phyloP scores from a whole-genome alignment of 805 yeast species.

The Cyberlindnera saturnus region DNA sequence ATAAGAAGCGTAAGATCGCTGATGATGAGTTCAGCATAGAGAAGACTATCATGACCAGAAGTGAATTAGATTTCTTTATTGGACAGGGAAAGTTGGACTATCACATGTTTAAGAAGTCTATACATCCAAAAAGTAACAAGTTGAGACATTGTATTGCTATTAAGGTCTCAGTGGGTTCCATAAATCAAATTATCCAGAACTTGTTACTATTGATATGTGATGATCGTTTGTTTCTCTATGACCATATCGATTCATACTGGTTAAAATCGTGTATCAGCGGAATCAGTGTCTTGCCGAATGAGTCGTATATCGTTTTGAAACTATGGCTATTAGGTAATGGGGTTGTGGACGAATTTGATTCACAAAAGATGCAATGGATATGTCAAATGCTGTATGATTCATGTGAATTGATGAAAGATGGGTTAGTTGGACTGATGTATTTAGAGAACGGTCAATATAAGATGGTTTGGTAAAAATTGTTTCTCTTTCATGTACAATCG shows the following conservation, averaged over 20 bases:
- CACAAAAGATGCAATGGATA: background rate
- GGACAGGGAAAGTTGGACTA: background rate
- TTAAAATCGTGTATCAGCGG: background rate
- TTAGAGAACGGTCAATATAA: background rate
- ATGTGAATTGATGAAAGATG: background rate
- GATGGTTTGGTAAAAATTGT: background rate
- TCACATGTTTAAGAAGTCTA: background rate
- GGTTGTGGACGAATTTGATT: background rate
- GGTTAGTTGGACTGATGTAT: background rate
- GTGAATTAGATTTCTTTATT: background rate
- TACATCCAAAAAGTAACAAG: background rate
- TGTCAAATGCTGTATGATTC: background rate
- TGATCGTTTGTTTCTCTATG: background rate
- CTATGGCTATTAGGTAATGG: constrained; percentile 1
- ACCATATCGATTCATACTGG: constrained; percentile 1
- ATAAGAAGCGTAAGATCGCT: background rate
- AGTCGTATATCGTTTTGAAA: background rate
- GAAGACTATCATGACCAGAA: background rate
- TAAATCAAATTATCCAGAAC: background rate
- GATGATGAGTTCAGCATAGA: background rate
- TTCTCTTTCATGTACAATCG: too few species aligned
- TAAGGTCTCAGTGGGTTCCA: background rate
- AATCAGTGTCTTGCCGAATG: background rate
- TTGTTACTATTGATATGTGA: background rate
- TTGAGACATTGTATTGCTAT: background rate